Conservation (phyloP, 129 eudicot species). For the Smallanthus sonchifolius region DNA sequence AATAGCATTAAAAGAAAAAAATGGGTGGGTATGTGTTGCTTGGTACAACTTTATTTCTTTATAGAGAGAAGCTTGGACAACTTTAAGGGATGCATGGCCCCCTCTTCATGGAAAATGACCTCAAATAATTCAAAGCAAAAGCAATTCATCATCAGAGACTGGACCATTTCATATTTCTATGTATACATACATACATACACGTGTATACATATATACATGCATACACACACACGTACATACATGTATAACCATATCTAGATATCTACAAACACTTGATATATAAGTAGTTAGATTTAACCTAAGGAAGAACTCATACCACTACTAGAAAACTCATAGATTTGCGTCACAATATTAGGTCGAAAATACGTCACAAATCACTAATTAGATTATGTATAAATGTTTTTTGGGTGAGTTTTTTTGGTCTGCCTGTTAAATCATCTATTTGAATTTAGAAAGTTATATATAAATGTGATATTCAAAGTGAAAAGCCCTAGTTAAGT, state of each 20-base stretch:
- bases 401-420: no score
- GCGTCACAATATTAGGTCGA: no score
- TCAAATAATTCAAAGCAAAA: slow-evolving; percentile 36
- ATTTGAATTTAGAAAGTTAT: no score
- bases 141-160: slow-evolving; percentile 24
- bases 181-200: not conserved
- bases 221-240: not conserved
- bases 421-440: no score
- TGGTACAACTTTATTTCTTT: slow-evolving; percentile 36
- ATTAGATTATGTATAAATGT: no score
- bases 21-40: slow-evolving; percentile 26
- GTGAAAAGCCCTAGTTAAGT: not conserved
- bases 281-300: not conserved
- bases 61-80: slow-evolving; percentile 29
- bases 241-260: not conserved
- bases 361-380: no score
- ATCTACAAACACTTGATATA: not conserved
- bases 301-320: not conserved
- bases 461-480: no score
- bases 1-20: slow-evolving; percentile 19
- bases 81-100: slow-evolving; percentile 36
- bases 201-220: not conserved
- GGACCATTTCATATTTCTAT: slow-evolving; percentile 12
- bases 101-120: slow-evolving; percentile 33
- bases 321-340: no score